phyloP scores from a whole-genome alignment of 2,329 filamentous ascomycete genomes.

The Penicillium sp. region DNA sequence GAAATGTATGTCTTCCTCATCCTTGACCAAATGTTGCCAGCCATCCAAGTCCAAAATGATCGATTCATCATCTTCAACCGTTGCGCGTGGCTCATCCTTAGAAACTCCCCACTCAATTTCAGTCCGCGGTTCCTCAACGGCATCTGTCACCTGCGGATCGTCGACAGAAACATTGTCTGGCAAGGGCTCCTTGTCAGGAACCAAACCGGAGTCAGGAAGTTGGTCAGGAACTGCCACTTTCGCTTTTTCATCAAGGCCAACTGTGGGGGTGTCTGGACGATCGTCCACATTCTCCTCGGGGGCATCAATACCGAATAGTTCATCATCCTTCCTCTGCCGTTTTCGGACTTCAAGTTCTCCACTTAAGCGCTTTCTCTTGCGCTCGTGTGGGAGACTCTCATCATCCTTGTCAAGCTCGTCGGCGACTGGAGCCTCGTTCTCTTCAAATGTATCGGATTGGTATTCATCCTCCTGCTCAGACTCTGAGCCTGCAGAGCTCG shows the following conservation, averaged over 20 bases:
- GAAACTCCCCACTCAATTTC: slow-evolving; percentile 62
- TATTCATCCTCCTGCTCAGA: slow-evolving; percentile 49
- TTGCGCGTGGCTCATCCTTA: slow-evolving; percentile 57
- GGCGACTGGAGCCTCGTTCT: slow-evolving; percentile 7
- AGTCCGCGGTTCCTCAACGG: slow-evolving; percentile 37
- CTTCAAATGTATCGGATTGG: slow-evolving; percentile 25
- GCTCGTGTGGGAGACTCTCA: slow-evolving; percentile 27
- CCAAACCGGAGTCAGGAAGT: no score
- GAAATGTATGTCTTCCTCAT: slow-evolving; percentile 63
- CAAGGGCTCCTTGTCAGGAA: slow-evolving; percentile 7
- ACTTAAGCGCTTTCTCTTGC: slow-evolving; percentile 72
- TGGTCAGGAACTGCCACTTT: slow-evolving; percentile 8
- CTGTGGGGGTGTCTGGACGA: slow-evolving; percentile 8
- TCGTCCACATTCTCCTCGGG: slow-evolving; percentile 52
- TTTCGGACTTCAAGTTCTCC: slow-evolving; percentile 70
- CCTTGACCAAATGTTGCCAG: slow-evolving; percentile 66
- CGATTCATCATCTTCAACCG: slow-evolving; percentile 63
- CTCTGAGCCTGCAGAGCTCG: slow-evolving; percentile 53
- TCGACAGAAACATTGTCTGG: slow-evolving; percentile 21
- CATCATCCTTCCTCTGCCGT: slow-evolving; percentile 79
- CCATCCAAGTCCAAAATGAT: slow-evolving; percentile 68
- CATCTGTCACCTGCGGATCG: slow-evolving; percentile 26
- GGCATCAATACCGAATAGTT: slow-evolving; percentile 65
- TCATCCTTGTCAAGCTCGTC: slow-evolving; percentile 18
- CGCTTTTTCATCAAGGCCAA: background rate